Evolutionary conservation across 495 filamentous ascomycete species (phyloP).

Genomic region (Cercophora sp.): DNA sequence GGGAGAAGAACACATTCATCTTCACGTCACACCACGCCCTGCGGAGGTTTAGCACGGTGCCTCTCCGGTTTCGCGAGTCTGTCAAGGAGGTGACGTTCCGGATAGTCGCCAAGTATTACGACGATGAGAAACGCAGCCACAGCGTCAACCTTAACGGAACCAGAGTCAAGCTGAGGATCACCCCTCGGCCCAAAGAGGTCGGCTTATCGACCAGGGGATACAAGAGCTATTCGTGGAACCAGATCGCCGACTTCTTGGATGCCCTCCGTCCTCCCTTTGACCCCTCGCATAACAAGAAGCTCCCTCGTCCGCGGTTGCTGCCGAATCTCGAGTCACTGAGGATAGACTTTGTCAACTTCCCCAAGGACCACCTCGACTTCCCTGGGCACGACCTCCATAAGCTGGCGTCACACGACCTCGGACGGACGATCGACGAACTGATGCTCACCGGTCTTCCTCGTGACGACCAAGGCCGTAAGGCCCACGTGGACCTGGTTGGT

Average conservation of each 20-base stretch:
- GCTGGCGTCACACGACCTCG: constrained; percentile 39
- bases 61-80: constrained; percentile 26
- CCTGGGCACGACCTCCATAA: constrained; percentile 31
- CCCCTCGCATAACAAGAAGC: constrained; percentile 18
- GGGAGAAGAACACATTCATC: constrained; percentile 43
- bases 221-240: constrained; percentile 46
- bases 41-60: constrained; percentile 35
- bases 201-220: constrained; percentile 37
- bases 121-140: constrained; percentile 35
- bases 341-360: constrained; percentile 48
- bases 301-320: constrained; percentile 34
- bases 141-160: constrained; percentile 14
- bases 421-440: constrained; percentile 42
- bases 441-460: constrained; percentile 38
- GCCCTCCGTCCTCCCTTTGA: constrained; percentile 38
- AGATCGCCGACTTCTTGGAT: constrained; percentile 41
- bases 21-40: constrained; percentile 44
- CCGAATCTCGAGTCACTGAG: constrained; percentile 38
- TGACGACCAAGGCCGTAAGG: constrained; percentile 30
- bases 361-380: constrained; percentile 28
- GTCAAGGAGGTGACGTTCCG: constrained; percentile 42
- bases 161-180: constrained; percentile 26
- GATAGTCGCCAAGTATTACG: constrained; percentile 45
- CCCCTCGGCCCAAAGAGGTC: constrained; percentile 31
- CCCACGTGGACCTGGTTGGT: constrained; percentile 32